These are phyloP conservation scores for Macrophomina phaseolina DNA, from an alignment of 2,329 filamentous ascomycete genomes.

Conservation along the genomic window DNA sequence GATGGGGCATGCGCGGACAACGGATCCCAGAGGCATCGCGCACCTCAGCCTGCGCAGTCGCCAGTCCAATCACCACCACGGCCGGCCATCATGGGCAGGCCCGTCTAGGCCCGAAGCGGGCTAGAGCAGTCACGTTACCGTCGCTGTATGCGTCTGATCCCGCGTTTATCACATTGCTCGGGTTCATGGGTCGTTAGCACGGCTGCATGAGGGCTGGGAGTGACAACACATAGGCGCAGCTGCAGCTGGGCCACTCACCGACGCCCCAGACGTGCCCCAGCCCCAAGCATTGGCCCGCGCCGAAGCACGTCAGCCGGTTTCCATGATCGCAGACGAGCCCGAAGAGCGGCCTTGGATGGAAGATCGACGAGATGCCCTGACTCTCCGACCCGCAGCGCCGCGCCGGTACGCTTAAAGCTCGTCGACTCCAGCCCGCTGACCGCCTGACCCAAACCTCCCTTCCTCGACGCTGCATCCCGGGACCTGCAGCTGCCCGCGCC, in stretches of 20 bases:
- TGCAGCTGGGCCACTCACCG: constrained; percentile 10
- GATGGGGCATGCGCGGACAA: constrained; percentile 23
- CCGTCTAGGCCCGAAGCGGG: background rate
- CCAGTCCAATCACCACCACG: background rate
- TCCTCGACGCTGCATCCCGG: background rate
- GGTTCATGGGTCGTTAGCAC: background rate
- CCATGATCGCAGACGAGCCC: constrained; percentile 21
- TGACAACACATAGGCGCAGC: constrained; percentile 13
- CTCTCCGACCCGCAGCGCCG: constrained; percentile 21
- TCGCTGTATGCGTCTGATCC: constrained; percentile 4
- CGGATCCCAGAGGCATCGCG: constrained; percentile 22
- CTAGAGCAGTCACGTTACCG: constrained; percentile 22
- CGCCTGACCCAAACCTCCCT: background rate
- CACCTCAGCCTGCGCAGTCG: background rate
- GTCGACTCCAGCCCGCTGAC: background rate
- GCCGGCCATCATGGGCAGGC: background rate
- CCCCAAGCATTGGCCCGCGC: constrained; percentile 8
- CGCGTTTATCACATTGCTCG: background rate
- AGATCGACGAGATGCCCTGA: constrained; percentile 21
- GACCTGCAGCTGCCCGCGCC: constrained; percentile 21
- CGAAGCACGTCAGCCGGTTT: constrained; percentile 18
- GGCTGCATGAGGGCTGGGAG: constrained; percentile 12
- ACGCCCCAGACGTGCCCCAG: background rate
- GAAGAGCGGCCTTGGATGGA: constrained; percentile 6
- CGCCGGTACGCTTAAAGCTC: constrained; percentile 19